Evolutionary conservation across 306 rosid species (phyloP).

Genomic region (Alnus glutinosa): DNA sequence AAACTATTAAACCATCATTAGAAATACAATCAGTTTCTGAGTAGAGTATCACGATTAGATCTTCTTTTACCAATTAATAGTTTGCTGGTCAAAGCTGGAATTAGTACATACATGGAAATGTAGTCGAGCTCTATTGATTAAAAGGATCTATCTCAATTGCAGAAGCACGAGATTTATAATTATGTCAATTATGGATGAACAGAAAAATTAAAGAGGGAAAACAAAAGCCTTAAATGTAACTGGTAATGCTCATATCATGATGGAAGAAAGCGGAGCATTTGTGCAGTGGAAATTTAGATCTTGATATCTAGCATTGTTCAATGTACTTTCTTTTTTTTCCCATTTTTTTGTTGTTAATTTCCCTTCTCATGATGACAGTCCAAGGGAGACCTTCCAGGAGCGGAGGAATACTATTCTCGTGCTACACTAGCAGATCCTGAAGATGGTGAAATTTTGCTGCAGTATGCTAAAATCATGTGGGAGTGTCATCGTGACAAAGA

Average conservation of each 20-base stretch:
- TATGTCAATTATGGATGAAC: background rate
- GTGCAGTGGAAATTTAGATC: slow-evolving; percentile 7
- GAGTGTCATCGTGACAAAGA: slow-evolving; percentile 69
- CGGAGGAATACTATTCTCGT: slow-evolving; percentile 72
- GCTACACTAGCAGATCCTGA: slow-evolving; percentile 68
- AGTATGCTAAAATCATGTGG: slow-evolving; percentile 79
- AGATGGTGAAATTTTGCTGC: slow-evolving; percentile 61
- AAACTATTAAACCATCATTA: background rate
- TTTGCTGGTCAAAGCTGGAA: background rate
- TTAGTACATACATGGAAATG: background rate
- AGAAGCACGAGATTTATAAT: background rate
- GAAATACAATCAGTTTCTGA: background rate
- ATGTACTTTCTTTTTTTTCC: slow-evolving; percentile 3
- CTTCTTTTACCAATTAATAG: background rate
- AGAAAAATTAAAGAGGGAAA: background rate
- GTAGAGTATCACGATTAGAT: background rate
- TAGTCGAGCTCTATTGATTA: background rate
- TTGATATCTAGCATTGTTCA: slow-evolving; percentile 1
- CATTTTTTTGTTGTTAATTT: slow-evolving; percentile 4
- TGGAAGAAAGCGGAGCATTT: background rate
- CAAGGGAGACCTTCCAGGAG: slow-evolving; percentile 67
- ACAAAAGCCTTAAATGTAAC: background rate
- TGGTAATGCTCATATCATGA: background rate
- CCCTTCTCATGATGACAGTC: slow-evolving; percentile 44
- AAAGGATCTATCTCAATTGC: background rate